A percentile compares a stretch with the other conserved stretches of the same genome.
Evolutionary conservation across 2,329 filamentous ascomycete genomes (phyloP).

Genomic region (Emmonsia crescens): DNA sequence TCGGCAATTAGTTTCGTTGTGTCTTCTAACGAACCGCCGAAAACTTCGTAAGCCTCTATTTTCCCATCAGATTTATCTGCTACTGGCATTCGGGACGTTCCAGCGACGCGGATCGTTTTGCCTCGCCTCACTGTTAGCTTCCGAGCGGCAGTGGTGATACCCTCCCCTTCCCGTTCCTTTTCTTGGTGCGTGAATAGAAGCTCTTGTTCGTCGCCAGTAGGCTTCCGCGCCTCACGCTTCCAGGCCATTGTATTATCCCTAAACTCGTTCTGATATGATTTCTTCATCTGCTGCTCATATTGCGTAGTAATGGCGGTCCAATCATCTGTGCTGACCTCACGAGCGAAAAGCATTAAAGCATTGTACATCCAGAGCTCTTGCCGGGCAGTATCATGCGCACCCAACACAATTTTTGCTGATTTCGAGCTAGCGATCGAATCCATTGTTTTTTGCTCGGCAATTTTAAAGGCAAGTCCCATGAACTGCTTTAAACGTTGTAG

Average conservation of each 20-base stretch:
- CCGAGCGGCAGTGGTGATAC: constrained; percentile 62
- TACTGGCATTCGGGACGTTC: constrained; percentile 34
- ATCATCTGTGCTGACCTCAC: constrained; percentile 69
- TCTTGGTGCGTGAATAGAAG: constrained; percentile 84
- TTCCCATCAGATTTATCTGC: constrained; percentile 55
- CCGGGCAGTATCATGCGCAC: constrained; percentile 60
- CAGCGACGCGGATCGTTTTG: constrained; percentile 52
- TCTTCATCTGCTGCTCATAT: constrained; percentile 67
- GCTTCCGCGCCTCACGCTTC: constrained; percentile 68
- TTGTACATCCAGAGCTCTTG: constrained; percentile 77
- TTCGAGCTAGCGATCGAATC: constrained; percentile 42
- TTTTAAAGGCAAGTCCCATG: constrained; percentile 69
- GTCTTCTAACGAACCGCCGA: constrained; percentile 69
- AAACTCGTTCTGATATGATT: constrained; percentile 74
- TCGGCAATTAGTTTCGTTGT: constrained; percentile 73
- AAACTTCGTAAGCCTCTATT: constrained; percentile 68
- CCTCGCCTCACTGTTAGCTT: constrained; percentile 91
- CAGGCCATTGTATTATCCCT: constrained; percentile 64
- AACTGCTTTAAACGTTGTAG: constrained; percentile 70
- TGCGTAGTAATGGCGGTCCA: constrained; percentile 72
- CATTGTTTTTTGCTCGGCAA: constrained; percentile 59
- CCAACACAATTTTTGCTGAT: constrained; percentile 54
- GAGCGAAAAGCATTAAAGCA: constrained; percentile 74
- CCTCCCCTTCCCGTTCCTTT: constrained; percentile 61
- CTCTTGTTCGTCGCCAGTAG: constrained; percentile 65